Percentiles rank a stretch among this genome's conserved stretches.
Conservation (phyloP, 2,329 filamentous ascomycete species). For the Hypoxylon sp. region DNA sequence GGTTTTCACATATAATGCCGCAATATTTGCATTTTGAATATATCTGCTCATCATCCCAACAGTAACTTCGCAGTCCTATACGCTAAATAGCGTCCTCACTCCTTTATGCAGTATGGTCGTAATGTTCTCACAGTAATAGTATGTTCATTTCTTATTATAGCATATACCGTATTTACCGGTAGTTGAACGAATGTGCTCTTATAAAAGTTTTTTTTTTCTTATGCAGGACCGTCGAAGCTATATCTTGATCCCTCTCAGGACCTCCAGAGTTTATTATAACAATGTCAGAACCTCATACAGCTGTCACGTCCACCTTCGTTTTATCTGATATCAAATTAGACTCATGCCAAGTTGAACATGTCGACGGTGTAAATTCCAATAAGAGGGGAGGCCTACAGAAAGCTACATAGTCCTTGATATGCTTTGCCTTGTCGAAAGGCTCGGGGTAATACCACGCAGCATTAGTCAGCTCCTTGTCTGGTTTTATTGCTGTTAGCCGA, state of each 20-base stretch:
- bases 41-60: background rate
- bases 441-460: conserved; percentile 73
- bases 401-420: conserved; percentile 70
- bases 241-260: background rate
- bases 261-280: background rate
- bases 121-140: background rate
- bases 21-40: background rate
- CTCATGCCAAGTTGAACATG: background rate
- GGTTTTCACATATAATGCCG: background rate
- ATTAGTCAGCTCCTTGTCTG: conserved; percentile 64
- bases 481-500: conserved; percentile 4
- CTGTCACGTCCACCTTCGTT: conserved; percentile 42
- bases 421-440: conserved; percentile 63
- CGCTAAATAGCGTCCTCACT: background rate
- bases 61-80: background rate
- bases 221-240: background rate
- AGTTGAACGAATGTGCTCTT: background rate
- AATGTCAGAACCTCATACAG: conserved; percentile 8
- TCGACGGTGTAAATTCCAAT: background rate
- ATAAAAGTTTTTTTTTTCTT: background rate
- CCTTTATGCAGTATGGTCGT: background rate
- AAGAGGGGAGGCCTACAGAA: conserved; percentile 65
- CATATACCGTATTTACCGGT: no score
- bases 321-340: conserved; percentile 40
- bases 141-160: background rate